Base-by-base conservation (phyloP, 2,329 filamentous ascomycete genomes). In the Penicillium sp. region DNA sequence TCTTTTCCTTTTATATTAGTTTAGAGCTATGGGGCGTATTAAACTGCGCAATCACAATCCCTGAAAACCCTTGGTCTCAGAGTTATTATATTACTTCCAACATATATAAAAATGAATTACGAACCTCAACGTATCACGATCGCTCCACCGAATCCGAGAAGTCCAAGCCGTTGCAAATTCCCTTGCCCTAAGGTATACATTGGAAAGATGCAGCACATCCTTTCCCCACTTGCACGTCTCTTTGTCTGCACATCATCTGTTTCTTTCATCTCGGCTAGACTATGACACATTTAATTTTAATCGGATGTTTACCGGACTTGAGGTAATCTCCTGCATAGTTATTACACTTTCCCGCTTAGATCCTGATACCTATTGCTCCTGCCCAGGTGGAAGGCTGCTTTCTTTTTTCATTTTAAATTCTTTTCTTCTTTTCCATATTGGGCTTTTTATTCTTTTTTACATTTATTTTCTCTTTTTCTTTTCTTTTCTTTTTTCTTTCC, bases 331-430 rank as follows among this genome's bases (percentile, higher is more conserved):
- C 66, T 72, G 60, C 62, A 73, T 68, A 61, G 70, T 65, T 66
- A 61, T 69, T 68, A 72, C 63, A 68, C 65, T 63, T 67, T 70
- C 62, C 67, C n/a, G n/a, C n/a, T n/a, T 66, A 70, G 68, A 62
- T 67, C 53, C 63, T 70, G 62, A 69, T 69, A 68, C 52, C 65
- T 62, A 61, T 60, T 60, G 61, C 64, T 62, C 60, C 50, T 59
- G n/a, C n/a, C n/a, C n/a, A n/a, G n/a, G n/a, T n/a, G 59, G 52
- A 13, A 26, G 43, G 64, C 50, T 50, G 56, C 45, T n/a, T 55
- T n/a, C 53, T 35, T 35, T 56, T 37, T 56, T 53, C 50, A 3
- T 37, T 56, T 53, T 52, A 3, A 16, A 34, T 44, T 40, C 38
- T 43, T 43, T 50, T 59, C 61, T 44, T 40, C 38, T 43, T 43